phyloP scores from a whole-genome alignment of 1,139 yeast genomes.

The Zygoascus sp. region DNA sequence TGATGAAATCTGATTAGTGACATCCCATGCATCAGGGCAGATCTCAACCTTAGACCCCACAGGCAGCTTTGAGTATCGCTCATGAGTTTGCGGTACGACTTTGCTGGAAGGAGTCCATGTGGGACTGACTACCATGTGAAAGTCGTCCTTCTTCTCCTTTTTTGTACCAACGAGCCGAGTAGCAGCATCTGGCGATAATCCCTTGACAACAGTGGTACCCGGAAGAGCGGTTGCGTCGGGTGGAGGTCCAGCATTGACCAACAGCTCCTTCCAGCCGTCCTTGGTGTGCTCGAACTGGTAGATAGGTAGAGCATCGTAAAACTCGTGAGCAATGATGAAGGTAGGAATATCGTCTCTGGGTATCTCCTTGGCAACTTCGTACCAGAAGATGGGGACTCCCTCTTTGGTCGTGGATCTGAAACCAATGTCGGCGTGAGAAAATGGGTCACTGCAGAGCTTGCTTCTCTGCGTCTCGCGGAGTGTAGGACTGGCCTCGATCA shows the following conservation, averaged over 20 bases:
- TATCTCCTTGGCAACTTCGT: constrained; percentile 61
- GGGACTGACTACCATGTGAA: constrained; percentile 57
- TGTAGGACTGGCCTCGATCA: constrained; percentile 72
- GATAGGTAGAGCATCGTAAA: constrained; percentile 82
- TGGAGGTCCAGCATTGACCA: constrained; percentile 51
- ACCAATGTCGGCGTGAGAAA: constrained; percentile 33
- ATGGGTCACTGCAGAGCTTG: constrained; percentile 42
- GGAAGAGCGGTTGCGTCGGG: constrained; percentile 27
- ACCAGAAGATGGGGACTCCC: constrained; percentile 60
- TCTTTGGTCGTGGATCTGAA: constrained; percentile 45
- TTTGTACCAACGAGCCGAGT: constrained; percentile 12
- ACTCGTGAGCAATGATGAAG: constrained; percentile 76
- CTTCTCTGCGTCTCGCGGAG: constrained; percentile 56
- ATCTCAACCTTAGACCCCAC: constrained; percentile 62
- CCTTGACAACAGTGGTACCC: constrained; percentile 24
- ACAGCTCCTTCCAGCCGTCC: constrained; percentile 65
- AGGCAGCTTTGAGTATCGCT: constrained; percentile 53
- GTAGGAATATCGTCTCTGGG: constrained; percentile 46
- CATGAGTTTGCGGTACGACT: constrained; percentile 48
- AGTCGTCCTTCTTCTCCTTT: constrained; percentile 38
- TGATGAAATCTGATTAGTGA: constrained; percentile 33
- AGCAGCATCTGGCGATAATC: constrained; percentile 13
- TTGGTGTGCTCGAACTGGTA: constrained; percentile 58
- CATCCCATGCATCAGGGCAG: constrained; percentile 66
- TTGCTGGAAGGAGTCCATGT: constrained; percentile 61